These are phyloP conservation scores for Arbutus unedo DNA, from an alignment of 148 eudicot genomes.

Conservation along the genomic window DNA sequence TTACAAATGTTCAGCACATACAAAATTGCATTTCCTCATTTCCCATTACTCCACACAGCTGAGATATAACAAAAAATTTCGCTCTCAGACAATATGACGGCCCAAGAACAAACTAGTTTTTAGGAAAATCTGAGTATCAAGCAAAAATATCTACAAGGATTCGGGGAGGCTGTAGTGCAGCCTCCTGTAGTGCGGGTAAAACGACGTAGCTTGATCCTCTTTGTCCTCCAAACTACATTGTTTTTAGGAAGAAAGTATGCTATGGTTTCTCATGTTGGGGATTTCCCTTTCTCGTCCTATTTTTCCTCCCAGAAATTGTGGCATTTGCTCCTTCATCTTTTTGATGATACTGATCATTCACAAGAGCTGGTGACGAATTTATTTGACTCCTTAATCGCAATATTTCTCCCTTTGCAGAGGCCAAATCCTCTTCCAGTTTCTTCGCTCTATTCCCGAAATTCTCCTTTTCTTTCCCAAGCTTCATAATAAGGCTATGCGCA, in stretches of 20 bases:
- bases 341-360: conserved; percentile 24
- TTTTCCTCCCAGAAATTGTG: conserved; percentile 35
- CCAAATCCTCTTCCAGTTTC: conserved; percentile 65
- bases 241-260: not conserved
- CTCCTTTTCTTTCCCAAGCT: conserved; percentile 59
- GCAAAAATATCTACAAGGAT: not conserved
- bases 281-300: conserved; percentile 33
- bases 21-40: no score
- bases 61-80: not conserved
- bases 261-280: conserved; percentile 34
- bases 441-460: conserved; percentile 43
- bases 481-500: conserved; percentile 56
- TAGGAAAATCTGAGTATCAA: not conserved
- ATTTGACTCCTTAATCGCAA: conserved; percentile 46
- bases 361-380: conserved; percentile 31
- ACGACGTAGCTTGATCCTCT: no score
- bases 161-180: not conserved
- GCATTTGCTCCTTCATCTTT: conserved; percentile 17
- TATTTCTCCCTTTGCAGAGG: conserved; percentile 78
- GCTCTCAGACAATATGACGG: not conserved
- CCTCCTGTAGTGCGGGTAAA: no score
- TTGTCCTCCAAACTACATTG: no score
- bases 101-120: conserved; percentile 6
- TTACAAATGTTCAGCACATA: no score
- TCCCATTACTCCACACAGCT: no score